A percentile compares a stretch with the other conserved stretches of the same genome.
Conservation (phyloP, 2,329 filamentous ascomycete genomes). For the Fusarium pininemorale region DNA sequence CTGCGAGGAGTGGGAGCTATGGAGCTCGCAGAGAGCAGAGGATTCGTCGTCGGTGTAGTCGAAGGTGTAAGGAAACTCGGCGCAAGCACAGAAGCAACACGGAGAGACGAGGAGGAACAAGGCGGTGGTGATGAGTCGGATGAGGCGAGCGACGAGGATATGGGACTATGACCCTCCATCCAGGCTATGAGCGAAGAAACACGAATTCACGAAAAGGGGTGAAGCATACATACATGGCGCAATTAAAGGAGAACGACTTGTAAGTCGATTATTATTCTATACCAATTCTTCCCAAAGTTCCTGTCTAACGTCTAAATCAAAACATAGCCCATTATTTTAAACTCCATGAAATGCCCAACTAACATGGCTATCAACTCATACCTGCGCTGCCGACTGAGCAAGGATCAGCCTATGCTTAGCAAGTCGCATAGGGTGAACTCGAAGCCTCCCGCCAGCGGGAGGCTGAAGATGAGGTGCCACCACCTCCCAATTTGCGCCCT, state of each 20-base stretch:
- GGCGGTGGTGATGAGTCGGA: conserved; percentile 69
- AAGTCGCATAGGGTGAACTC: conserved; percentile 30
- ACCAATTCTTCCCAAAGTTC: neutral
- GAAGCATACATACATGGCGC: neutral
- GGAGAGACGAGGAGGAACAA: conserved; percentile 80
- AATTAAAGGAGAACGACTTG: conserved; percentile 1
- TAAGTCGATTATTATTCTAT: conserved; percentile 24
- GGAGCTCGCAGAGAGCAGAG: conserved; percentile 88
- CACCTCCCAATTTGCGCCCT: neutral
- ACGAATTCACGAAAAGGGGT: neutral
- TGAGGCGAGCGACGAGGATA: conserved; percentile 65
- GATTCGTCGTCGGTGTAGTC: conserved; percentile 85
- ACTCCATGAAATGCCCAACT: neutral
- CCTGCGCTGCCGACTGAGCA: neutral
- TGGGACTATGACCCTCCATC: conserved; percentile 53
- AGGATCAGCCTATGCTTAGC: conserved; percentile 22
- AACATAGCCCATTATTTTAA: neutral
- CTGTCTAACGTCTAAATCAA: conserved; percentile 14
- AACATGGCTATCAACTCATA: neutral
- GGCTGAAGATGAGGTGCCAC: conserved; percentile 8
- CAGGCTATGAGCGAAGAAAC: neutral
- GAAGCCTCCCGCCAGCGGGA: conserved; percentile 25
- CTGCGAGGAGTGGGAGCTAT: conserved; percentile 84
- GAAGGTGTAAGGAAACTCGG: conserved; percentile 88
- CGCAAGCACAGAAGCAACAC: conserved; percentile 78